Evolutionary conservation across 139 green algal species (phyloP), one percentile per base, ranked within the genome.

Genomic region (Chlamydomonas asymmetrica): DNA sequence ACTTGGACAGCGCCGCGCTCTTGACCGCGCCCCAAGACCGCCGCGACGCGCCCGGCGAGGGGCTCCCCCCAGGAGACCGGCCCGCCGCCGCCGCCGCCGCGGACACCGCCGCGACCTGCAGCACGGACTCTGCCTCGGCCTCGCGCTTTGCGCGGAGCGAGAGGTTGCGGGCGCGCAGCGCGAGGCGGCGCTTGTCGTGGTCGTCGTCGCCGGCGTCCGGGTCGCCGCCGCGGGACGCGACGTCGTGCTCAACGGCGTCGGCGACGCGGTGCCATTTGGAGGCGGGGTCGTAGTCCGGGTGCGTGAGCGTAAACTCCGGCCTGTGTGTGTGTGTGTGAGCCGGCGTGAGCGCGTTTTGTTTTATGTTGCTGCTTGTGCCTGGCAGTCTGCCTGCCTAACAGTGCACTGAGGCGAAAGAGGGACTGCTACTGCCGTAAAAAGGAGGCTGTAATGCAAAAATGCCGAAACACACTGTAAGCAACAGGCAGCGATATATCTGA

Each of bases 231-330:
- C 40, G 18, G n/a, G 27, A 4, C 10, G 23, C 27, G 31, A 4
- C 41, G 37, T 27, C 29, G 54, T 18, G 54, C 38, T 13, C 52
- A 39, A 38, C 39, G 68, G 54, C 68, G 38, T 39, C 29, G 66
- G 31, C 25, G 56, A 32, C 54, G 68, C 67, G 27, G 67, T 54
- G 0, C 52, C 69, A 2, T 38, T 39, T 7, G 69, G 54, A 18
- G 49, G 40, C 38, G 69, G 38, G 5, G 38, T 38, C 18, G 37
- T 40, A 9, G 31, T 20, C 18, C 40, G 4, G 20, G 64, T 69
- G 63, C 22, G 71, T 76, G 8, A 84, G 72, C 59, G 78, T 79
- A 57, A 84, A 84, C 59, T 84, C 78, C 1, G 78, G 78, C 16
- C 78, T 54, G 60, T 84, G 71, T 9, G 23, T 63, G 59, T 39